These are phyloP conservation scores for Candida stauntonica DNA, from an alignment of 805 yeast genomes.

Conservation along the genomic window DNA sequence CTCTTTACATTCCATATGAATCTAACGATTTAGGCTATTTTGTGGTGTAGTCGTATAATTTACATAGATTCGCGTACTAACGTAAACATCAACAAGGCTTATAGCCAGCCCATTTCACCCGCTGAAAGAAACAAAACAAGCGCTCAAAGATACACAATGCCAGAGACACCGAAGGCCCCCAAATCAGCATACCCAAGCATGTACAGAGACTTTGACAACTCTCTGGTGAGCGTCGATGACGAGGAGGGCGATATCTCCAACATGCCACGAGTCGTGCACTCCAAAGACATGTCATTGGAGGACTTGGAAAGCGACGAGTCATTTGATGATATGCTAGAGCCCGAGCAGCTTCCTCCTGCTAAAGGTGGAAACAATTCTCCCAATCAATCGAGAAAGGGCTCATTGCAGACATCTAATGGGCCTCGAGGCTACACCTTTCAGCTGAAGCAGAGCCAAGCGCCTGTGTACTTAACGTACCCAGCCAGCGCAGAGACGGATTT, in stretches of 20 bases:
- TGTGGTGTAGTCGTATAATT: not conserved
- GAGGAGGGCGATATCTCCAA: conserved; percentile 26
- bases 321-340: conserved; percentile 19
- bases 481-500: conserved; percentile 7
- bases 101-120: no score
- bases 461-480: conserved; percentile 25
- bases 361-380: not conserved
- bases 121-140: not conserved
- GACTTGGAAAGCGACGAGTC: conserved; percentile 9
- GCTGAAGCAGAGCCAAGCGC: conserved; percentile 13
- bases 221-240: conserved; percentile 19
- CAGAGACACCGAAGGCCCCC: conserved; percentile 13
- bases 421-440: conserved; percentile 25
- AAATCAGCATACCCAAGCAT: conserved; percentile 23
- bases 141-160: not conserved
- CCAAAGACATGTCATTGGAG: not conserved
- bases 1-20: conserved; percentile 2
- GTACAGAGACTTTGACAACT: conserved; percentile 18
- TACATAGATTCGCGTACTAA: no score
- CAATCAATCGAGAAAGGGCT: conserved; percentile 9
- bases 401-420: conserved; percentile 10
- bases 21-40: not conserved
- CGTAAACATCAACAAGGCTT: not conserved
- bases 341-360: no score
- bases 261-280: conserved; percentile 5